Conservation (phyloP, 2,329 filamentous ascomycete genomes). For the Aspergillus ochraceus region DNA sequence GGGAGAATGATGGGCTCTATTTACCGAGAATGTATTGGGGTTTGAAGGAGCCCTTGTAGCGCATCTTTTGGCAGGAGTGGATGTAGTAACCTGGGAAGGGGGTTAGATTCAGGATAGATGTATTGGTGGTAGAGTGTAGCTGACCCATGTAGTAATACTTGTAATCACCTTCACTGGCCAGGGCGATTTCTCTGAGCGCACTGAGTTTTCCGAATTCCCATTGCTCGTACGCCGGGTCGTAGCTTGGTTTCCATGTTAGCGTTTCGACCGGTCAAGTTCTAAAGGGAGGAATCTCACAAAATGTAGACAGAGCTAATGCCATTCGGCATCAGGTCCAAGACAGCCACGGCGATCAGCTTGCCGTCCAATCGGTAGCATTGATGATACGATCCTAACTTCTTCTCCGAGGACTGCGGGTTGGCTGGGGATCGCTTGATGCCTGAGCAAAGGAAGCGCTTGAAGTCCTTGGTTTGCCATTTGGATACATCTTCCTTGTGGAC, state of each 20-base stretch:
- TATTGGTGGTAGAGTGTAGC: constrained; percentile 4
- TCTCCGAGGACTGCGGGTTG: constrained; percentile 36
- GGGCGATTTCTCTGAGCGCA: constrained; percentile 59
- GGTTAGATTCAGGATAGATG: background rate
- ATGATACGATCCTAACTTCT: constrained; percentile 51
- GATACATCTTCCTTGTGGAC: constrained; percentile 48
- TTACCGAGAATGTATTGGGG: constrained; percentile 51
- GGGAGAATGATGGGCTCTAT: constrained; percentile 3
- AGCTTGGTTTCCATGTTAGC: constrained; percentile 37
- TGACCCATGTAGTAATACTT: constrained; percentile 65
- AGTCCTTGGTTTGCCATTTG: constrained; percentile 45
- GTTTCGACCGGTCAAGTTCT: too few relatives aligned
- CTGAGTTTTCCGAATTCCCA: constrained; percentile 65
- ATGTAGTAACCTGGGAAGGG: constrained; percentile 59
- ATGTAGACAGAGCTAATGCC: constrained; percentile 53
- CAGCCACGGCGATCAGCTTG: constrained; percentile 49
- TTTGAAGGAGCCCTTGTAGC: constrained; percentile 49
- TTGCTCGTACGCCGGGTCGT: constrained; percentile 60
- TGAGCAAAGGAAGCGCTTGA: constrained; percentile 49
- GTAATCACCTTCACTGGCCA: constrained; percentile 57
- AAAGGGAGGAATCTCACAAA: constrained; percentile 36
- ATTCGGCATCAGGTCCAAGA: constrained; percentile 48
- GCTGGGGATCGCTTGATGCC: constrained; percentile 43
- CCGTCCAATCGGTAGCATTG: constrained; percentile 53
- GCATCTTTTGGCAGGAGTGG: constrained; percentile 55